Evolutionary conservation across 2,329 filamentous ascomycete genomes (phyloP).

Genomic region (Cordyceps cateniannulata): DNA sequence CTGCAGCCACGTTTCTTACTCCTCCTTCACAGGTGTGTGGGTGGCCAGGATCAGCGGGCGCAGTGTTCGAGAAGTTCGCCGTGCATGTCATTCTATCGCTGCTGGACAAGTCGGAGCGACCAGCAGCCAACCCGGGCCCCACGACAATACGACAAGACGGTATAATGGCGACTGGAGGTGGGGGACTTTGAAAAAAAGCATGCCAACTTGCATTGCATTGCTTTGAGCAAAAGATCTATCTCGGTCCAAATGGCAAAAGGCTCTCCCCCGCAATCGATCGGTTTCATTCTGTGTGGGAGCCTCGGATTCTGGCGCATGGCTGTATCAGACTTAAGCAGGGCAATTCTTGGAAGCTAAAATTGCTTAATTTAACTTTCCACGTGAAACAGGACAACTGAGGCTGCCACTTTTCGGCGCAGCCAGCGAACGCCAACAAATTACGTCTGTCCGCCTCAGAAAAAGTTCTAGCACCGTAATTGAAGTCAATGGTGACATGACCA

Average conservation of each 20-base stretch:
- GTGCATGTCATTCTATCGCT: neutral
- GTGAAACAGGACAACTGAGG: too few relatives aligned
- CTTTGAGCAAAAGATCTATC: neutral
- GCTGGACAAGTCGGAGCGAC: neutral
- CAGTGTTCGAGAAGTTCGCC: neutral
- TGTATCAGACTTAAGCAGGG: too few relatives aligned
- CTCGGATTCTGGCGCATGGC: too few relatives aligned
- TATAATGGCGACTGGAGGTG: neutral
- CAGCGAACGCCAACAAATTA: too few relatives aligned
- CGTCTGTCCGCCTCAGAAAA: too few relatives aligned
- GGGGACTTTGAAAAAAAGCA: neutral
- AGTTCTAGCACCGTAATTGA: too few relatives aligned
- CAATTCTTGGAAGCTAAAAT: too few relatives aligned
- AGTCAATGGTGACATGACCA: too few relatives aligned
- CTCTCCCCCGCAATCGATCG: constrained; percentile 8
- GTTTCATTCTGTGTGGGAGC: neutral
- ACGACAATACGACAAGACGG: neutral
- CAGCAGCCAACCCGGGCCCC: neutral
- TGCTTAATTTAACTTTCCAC: too few relatives aligned
- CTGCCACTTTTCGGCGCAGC: too few relatives aligned
- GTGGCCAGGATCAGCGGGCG: neutral
- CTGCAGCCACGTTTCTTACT: constrained; percentile 4
- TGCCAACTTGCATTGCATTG: neutral
- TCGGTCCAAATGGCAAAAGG: neutral
- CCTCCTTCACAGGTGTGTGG: neutral